Evolutionary conservation across 164 flowering plant genomes (phyloP), one percentile per base, ranked within the genome.

Genomic region (Magnolia officinalis): DNA sequence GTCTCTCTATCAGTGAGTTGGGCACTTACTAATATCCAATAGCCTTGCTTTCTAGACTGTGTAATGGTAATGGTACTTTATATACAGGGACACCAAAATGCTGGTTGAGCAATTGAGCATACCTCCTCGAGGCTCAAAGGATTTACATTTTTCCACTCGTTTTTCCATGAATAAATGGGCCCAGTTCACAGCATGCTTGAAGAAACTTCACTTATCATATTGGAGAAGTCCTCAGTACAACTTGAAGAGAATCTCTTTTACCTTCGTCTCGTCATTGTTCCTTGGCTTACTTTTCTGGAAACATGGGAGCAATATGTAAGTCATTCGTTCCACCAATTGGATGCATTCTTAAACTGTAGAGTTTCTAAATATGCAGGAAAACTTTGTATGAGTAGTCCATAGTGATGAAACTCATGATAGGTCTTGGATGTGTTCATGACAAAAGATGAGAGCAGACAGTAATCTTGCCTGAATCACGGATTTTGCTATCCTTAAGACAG

Each of bases 161-260:
- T 88, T 76, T 72, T 74, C 91, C 14, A 89, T 82, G 81, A 85
- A 72, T 72, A 63, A 81, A 18, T 86, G 88, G 90, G 88, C 70
- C 59, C 96, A 91, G 76, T 87, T 85, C 80, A 86, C 83, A 80
- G 84, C 89, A 23, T 91, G 96, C 80, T 82, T 91, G 0, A 89
- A 91, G 96, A 91, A 87, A 75, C 93, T 85, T 59, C 76, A 82
- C 65, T 59, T 86, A 68, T 86, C 95, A 6, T 89, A 91, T 75
- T 90, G 95, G 92, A 84, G 92, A 83, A 85, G 77, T 70, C 91
- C 95, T 31, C 20, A 80, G 18, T 87, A 88, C 63, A 91, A 88
- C 72, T 65, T 87, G 81, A 77, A 67, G 13, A 85, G 90, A 26
- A 72, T 84, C 9, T 3, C 77, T 9, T 77, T 68, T 71, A 70